These are phyloP conservation scores for Pogostemon cablin DNA, from an alignment of 257 asterid species.

Conservation along the genomic window DNA sequence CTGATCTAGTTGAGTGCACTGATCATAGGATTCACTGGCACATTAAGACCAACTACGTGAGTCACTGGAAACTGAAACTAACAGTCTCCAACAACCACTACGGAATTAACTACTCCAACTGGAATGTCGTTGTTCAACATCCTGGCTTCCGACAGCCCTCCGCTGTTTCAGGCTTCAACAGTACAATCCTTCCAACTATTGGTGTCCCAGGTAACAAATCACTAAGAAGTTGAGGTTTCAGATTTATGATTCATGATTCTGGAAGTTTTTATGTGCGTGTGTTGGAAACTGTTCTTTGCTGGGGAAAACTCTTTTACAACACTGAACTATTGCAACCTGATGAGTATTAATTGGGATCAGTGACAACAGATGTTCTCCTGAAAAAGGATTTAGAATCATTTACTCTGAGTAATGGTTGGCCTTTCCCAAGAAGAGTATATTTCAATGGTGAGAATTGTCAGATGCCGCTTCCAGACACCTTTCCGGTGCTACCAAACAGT, in stretches of 20 bases:
- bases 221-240: neutral
- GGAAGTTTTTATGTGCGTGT: neutral
- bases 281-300: conserved; percentile 32
- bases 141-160: conserved; percentile 56
- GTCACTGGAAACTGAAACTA: conserved; percentile 68
- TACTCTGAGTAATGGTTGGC: conserved; percentile 73
- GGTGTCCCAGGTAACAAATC: conserved; percentile 48
- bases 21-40: conserved; percentile 79
- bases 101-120: conserved; percentile 55
- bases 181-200: conserved; percentile 44
- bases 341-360: conserved; percentile 51
- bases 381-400: conserved; percentile 53
- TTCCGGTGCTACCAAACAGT: conserved; percentile 67
- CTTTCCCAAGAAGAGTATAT: conserved; percentile 66
- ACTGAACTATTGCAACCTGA: conserved; percentile 46
- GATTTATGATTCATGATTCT: neutral
- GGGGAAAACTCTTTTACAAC: conserved; percentile 63
- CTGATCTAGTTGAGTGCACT: conserved; percentile 59
- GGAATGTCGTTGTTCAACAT: conserved; percentile 74
- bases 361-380: conserved; percentile 61
- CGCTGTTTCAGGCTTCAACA: conserved; percentile 55
- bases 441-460: conserved; percentile 72
- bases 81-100: conserved; percentile 66
- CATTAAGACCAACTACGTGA: conserved; percentile 50
- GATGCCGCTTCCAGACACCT: conserved; percentile 70